Evolutionary conservation across 2,329 filamentous ascomycete species (phyloP), one percentile per base, ranked within the genome.

Genomic region (Fusarium sp.): DNA sequence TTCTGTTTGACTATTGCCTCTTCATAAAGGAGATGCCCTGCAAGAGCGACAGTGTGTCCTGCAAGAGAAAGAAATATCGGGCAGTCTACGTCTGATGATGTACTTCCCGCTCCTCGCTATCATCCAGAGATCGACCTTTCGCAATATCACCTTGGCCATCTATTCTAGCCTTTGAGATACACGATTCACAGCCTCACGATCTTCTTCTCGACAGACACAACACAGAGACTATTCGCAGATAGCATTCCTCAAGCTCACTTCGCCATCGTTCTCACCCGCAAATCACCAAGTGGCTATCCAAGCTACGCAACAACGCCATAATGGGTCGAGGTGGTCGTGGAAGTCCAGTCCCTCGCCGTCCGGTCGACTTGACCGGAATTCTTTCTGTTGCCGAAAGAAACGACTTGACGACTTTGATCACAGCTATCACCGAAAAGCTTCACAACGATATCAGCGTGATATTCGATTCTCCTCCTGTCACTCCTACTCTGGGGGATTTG

Each of bases 381-480:
- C 72, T 87, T 34, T 82, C 74, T 19, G 41, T 73, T 5, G 75
- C 78, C 2, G 83, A 88, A 68, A 81, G 79, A 65, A 76, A 77
- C 29, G 84, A 88, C 54, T 73, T 89, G 36, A 74, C 77, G n/a
- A 75, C 78, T 4, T 77, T 89, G 11, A 73, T 85, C 54, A 77
- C 72, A 25, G 78, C 79, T 41, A 83, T 87, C 60, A 83, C 81
- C 32, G 85, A 87, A 44, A 78, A 78, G 34, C 85, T 88, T 77
- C 79, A 82, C 53, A 79, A 78, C 47, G 79, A 85, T 36, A 77
- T 88, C 55, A 77, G 72, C 60, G 78, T 79, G 47, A 78, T 80
- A 55, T 88, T 88, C 62, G 83, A 86, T 63, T 78, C 76, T 6
- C 76, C 81, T 22, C 74, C 75, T 13, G 69, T 72, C 31, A 71